A percentile compares a stretch with the other conserved stretches of the same genome.
These are phyloP conservation scores for Boletellus emodensis DNA, from an alignment of 768 basidiomycete genomes.

Conservation along the genomic window DNA sequence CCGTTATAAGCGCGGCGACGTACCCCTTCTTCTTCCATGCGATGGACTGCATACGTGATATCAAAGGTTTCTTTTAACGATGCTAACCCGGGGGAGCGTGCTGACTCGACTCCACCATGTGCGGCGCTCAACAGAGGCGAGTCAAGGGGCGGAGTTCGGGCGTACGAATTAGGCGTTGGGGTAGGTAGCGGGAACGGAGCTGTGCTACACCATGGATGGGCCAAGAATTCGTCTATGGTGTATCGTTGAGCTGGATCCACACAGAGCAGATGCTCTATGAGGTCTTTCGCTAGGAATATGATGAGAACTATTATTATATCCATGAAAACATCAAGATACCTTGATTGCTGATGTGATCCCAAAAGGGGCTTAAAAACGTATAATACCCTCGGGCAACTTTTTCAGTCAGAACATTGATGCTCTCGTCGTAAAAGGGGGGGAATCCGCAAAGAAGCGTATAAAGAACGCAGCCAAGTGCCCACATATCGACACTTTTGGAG, in stretches of 20 bases:
- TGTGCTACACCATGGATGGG: conserved; percentile 91
- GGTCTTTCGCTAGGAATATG: conserved; percentile 71
- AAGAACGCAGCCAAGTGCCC: conserved; percentile 98
- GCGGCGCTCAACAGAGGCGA: conserved; percentile 86
- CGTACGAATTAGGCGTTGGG: conserved; percentile 57
- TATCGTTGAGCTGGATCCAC: conserved; percentile 94
- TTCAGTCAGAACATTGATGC: conserved; percentile 95
- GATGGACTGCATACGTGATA: conserved; percentile 96
- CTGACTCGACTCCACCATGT: conserved; percentile 66
- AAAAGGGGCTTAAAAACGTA: conserved; percentile 98
- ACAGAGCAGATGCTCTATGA: conserved; percentile 91
- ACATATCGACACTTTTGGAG: conserved; percentile 98
- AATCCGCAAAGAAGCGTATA: conserved; percentile 98
- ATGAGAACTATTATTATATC: conserved; percentile 8
- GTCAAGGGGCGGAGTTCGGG: conserved; percentile 55
- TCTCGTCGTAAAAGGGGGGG: conserved; percentile 98
- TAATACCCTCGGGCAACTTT: conserved; percentile 98
- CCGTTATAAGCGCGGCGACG: conserved; percentile 79
- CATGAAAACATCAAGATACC: conserved; percentile 43
- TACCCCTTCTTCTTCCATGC: conserved; percentile 98
- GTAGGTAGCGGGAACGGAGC: conserved; percentile 58
- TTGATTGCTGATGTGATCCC: conserved; percentile 88
- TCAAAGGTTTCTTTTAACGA: conserved; percentile 98
- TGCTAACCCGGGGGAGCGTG: conserved; percentile 87
- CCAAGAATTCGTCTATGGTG: conserved; percentile 96